These are phyloP conservation scores for Citrus medica DNA, from an alignment of 345 rosid genomes.

Conservation along the genomic window DNA sequence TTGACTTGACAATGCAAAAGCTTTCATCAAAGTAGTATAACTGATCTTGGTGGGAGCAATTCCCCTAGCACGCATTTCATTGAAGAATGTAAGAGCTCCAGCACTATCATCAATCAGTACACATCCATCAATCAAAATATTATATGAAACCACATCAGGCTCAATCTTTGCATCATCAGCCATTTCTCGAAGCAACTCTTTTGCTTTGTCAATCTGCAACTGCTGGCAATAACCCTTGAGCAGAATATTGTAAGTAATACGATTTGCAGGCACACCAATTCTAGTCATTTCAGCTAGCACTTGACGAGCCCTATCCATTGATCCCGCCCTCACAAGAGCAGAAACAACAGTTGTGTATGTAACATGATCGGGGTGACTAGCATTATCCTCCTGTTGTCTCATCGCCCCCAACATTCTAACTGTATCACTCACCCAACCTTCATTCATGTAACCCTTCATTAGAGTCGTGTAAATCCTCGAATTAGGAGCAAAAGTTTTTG, in stretches of 20 bases:
- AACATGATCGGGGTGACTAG: conserved; percentile 84
- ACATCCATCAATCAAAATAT: conserved; percentile 85
- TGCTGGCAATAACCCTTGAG: conserved; percentile 89
- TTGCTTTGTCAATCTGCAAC: conserved; percentile 69
- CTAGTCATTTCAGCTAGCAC: conserved; percentile 83
- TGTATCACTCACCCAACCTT: conserved; percentile 64
- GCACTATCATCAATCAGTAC: conserved; percentile 81
- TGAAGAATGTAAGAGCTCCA: conserved; percentile 76
- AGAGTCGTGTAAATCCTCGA: conserved; percentile 81
- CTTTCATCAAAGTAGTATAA: conserved; percentile 96
- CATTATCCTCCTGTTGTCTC: conserved; percentile 58
- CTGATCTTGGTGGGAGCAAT: conserved; percentile 87
- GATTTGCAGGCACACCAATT: conserved; percentile 75
- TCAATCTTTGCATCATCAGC: conserved; percentile 47
- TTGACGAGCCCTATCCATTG: conserved; percentile 76
- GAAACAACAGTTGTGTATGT: conserved; percentile 90
- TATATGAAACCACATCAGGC: conserved; percentile 89
- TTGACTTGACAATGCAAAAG: conserved; percentile 82
- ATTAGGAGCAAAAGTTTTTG: conserved; percentile 57
- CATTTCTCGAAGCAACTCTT: conserved; percentile 74
- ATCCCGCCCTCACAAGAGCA: conserved; percentile 72
- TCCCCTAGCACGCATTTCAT: conserved; percentile 77
- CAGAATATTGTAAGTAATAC: conserved; percentile 81
- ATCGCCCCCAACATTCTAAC: conserved; percentile 87
- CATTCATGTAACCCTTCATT: conserved; percentile 97